A percentile compares a stretch with the other conserved stretches of the same genome.
These are phyloP conservation scores for Pseudocercospora fijiensis DNA, from an alignment of 2,329 filamentous ascomycete genomes.

Conservation along the genomic window DNA sequence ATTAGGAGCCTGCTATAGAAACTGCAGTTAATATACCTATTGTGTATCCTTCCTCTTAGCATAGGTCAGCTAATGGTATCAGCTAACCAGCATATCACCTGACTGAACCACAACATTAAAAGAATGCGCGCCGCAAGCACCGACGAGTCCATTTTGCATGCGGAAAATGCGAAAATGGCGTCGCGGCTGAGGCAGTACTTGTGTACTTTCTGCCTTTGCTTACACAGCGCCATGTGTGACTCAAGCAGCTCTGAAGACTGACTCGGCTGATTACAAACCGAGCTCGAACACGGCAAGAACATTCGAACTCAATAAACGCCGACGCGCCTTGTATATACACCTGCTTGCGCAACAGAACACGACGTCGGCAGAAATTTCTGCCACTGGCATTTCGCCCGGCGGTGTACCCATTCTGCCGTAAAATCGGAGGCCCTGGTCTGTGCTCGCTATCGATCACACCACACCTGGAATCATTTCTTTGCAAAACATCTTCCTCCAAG, in stretches of 20 bases:
- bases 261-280: constrained; percentile 15
- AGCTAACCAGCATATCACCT: no score
- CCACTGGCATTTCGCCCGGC: neutral
- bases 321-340: neutral
- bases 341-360: neutral
- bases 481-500: constrained; percentile 12
- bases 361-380: neutral
- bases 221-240: constrained; percentile 6
- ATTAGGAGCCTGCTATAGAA: no score
- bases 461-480: constrained; percentile 9
- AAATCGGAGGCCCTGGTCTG: neutral
- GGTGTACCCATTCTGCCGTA: neutral
- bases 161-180: no score
- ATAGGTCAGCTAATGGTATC: no score
- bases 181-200: constrained; percentile 1
- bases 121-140: no score
- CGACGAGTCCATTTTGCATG: no score
- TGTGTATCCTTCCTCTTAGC: no score
- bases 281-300: constrained; percentile 2
- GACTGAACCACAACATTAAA: no score
- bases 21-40: no score
- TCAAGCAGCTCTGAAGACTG: constrained; percentile 5
- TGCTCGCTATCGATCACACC: neutral
- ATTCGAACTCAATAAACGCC: constrained; percentile 5
- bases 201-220: constrained; percentile 2